These are phyloP conservation scores for Verticillium klebahnii DNA, from an alignment of 2,329 filamentous ascomycete genomes.

Conservation along the genomic window DNA sequence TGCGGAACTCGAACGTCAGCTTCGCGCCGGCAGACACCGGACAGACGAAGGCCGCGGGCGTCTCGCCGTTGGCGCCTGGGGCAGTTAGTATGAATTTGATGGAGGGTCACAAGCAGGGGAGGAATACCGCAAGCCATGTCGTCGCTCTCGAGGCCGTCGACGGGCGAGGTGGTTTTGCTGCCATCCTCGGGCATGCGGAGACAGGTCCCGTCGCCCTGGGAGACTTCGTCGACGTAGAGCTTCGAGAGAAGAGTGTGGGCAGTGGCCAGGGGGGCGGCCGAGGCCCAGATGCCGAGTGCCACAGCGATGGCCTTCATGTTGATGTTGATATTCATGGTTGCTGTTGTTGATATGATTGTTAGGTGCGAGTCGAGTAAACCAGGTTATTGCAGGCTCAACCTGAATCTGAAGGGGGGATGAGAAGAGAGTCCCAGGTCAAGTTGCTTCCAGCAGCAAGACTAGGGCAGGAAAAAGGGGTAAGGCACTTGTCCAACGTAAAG, in stretches of 20 bases:
- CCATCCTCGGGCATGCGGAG: conserved; percentile 60
- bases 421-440: no score
- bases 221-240: conserved; percentile 54
- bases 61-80: conserved; percentile 7
- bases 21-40: conserved; percentile 45
- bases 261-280: conserved; percentile 28
- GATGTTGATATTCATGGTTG: conserved; percentile 6
- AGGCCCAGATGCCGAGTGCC: conserved; percentile 27
- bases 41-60: conserved; percentile 42
- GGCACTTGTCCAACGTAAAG: not conserved
- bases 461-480: not conserved
- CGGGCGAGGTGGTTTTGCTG: conserved; percentile 49
- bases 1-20: conserved; percentile 64
- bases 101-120: conserved; percentile 2
- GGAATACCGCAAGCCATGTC: conserved; percentile 68
- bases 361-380: no score
- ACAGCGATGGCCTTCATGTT: conserved; percentile 31
- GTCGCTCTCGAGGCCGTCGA: conserved; percentile 50
- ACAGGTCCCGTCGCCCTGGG: conserved; percentile 68
- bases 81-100: not conserved
- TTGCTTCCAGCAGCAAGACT: not conserved
- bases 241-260: conserved; percentile 63
- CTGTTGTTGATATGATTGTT: not conserved
- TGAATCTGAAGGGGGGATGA: not conserved
- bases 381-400: not conserved